A percentile compares a stretch with the other conserved stretches of the same genome.
These are phyloP conservation scores for Acanthamoeba divionensis DNA, from an alignment of 208 protist genomes.

Conservation along the genomic window DNA sequence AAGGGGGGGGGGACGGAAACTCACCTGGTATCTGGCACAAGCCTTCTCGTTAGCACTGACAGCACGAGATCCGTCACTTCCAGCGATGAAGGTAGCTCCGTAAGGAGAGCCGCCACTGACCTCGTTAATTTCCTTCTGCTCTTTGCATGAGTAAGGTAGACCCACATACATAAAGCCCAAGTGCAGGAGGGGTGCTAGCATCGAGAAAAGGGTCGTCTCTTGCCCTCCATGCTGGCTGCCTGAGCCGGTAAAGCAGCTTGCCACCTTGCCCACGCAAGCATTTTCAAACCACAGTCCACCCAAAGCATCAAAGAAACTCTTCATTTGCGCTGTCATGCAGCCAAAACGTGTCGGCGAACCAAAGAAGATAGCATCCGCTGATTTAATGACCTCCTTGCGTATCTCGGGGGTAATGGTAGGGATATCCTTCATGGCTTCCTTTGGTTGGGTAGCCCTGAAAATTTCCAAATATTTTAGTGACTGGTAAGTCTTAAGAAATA, in stretches of 20 bases:
- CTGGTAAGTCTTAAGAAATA: background rate
- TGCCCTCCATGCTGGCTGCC: constrained; percentile 71
- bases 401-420: constrained; percentile 19
- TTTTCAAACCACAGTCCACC: constrained; percentile 64
- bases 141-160: constrained; percentile 57
- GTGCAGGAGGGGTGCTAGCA: constrained; percentile 61
- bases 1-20: no score
- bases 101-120: constrained; percentile 68
- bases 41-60: constrained; percentile 52
- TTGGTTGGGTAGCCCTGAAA: background rate
- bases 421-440: constrained; percentile 51
- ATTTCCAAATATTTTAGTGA: background rate
- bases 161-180: constrained; percentile 68
- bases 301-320: constrained; percentile 65
- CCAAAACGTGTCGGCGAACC: constrained; percentile 73
- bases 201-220: constrained; percentile 66
- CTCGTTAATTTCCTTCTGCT: constrained; percentile 50
- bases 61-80: constrained; percentile 62
- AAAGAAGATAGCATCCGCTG: constrained; percentile 67
- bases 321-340: constrained; percentile 62
- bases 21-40: constrained; percentile 30
- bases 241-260: constrained; percentile 60
- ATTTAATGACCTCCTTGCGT: constrained; percentile 47
- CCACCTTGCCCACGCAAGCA: constrained; percentile 69
- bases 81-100: constrained; percentile 70